Percentiles rank a stretch among this genome's conserved stretches.
Conservation (phyloP, 1,284 basidiomycete genomes). For the Golubevia pallescens region DNA sequence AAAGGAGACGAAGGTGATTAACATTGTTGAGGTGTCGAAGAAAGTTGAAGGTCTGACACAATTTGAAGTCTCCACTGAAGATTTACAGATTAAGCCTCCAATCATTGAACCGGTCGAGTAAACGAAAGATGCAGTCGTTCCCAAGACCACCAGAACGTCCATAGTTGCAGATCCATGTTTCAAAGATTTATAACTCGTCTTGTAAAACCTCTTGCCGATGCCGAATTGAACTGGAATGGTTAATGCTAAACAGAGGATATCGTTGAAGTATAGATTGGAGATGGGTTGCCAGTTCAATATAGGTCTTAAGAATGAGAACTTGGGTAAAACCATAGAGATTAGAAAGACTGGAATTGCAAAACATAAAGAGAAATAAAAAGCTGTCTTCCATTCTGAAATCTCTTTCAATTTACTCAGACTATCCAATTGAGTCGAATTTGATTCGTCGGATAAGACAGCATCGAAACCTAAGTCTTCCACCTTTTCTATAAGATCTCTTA, state of each 20-base stretch:
- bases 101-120: slow-evolving; percentile 83
- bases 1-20: slow-evolving; percentile 94
- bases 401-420: slow-evolving; percentile 91
- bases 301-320: slow-evolving; percentile 66
- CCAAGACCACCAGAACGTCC: slow-evolving; percentile 94
- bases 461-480: slow-evolving; percentile 85
- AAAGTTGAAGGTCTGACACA: slow-evolving; percentile 82
- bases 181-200: slow-evolving; percentile 85
- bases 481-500: slow-evolving; percentile 44
- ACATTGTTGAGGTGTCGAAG: slow-evolving; percentile 98
- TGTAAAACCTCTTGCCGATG: slow-evolving; percentile 86
- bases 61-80: no score
- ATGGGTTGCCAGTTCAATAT: slow-evolving; percentile 68
- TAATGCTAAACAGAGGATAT: slow-evolving; percentile 79
- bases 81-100: no score
- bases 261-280: slow-evolving; percentile 75
- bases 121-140: slow-evolving; percentile 89
- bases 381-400: slow-evolving; percentile 84
- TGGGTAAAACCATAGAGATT: slow-evolving; percentile 82
- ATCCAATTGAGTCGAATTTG: slow-evolving; percentile 82
- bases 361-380: slow-evolving; percentile 76
- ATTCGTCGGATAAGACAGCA: slow-evolving; percentile 78
- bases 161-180: slow-evolving; percentile 84
- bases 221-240: slow-evolving; percentile 94
- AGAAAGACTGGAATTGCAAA: slow-evolving; percentile 94